A percentile compares a stretch with the other conserved stretches of the same genome.
Evolutionary conservation across 441 rosid species (phyloP).

Genomic region (Rhodomyrtus psidioides): DNA sequence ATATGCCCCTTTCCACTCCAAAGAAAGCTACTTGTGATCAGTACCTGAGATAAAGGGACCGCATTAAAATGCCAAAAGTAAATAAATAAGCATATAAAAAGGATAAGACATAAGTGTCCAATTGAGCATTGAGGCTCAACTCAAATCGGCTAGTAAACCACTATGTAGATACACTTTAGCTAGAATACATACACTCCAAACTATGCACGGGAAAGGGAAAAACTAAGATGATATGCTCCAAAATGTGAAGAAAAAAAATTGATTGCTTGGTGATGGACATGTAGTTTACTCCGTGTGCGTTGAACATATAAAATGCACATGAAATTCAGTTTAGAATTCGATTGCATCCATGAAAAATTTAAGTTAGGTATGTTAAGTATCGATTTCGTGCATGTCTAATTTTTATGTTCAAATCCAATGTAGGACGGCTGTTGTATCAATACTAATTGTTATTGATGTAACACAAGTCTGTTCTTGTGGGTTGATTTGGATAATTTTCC

Average conservation of each 20-base stretch:
- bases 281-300: neutral
- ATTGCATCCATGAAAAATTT: neutral
- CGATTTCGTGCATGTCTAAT: neutral
- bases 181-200: neutral
- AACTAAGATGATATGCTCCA: neutral
- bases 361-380: neutral
- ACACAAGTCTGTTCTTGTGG: neutral
- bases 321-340: neutral
- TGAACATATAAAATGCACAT: neutral
- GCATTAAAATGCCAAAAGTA: neutral
- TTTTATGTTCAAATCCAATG: neutral
- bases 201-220: neutral
- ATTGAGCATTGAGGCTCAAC: neutral
- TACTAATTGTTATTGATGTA: neutral
- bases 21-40: neutral
- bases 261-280: neutral
- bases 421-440: neutral
- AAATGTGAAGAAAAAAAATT: neutral
- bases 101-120: neutral
- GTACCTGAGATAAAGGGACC: neutral
- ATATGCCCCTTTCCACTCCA: neutral
- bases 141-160: neutral
- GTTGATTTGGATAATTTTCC: neutral
- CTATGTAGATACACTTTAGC: neutral
- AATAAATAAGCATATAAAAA: neutral